phyloP scores from a whole-genome alignment of 73 alveolate genomes.

The Tetrahymena malaccensis region DNA sequence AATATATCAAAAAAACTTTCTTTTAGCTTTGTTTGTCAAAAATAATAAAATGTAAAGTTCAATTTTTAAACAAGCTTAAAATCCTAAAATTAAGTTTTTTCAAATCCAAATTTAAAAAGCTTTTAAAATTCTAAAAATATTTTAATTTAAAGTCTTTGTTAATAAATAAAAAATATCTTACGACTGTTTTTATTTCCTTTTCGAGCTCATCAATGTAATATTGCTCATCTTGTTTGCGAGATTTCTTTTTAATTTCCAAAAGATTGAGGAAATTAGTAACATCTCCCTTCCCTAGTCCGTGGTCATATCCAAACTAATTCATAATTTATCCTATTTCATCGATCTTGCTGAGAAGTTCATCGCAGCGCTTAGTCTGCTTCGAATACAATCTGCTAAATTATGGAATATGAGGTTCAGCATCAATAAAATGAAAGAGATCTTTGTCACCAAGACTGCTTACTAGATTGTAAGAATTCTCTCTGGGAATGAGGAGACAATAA shows the following conservation, averaged over 20 bases:
- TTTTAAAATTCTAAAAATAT: background rate
- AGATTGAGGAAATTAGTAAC: background rate
- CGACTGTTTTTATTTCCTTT: background rate
- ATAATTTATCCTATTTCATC: conserved; percentile 5
- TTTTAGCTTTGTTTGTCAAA: too few relatives aligned
- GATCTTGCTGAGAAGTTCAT: conserved; percentile 5
- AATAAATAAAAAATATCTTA: background rate
- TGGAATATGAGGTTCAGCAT: background rate
- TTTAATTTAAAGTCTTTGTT: background rate
- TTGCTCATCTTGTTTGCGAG: conserved; percentile 3
- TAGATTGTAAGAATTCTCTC: conserved; percentile 23
- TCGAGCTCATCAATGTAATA: conserved; percentile 21
- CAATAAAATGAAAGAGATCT: conserved; percentile 12
- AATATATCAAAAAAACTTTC: too few relatives aligned
- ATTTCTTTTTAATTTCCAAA: background rate
- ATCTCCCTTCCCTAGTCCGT: conserved; percentile 9
- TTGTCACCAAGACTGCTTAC: conserved; percentile 14
- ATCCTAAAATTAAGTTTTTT: too few relatives aligned
- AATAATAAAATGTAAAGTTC: too few relatives aligned
- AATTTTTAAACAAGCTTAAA: too few relatives aligned
- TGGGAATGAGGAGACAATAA: conserved; percentile 26
- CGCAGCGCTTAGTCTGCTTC: conserved; percentile 10
- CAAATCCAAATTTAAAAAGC: background rate
- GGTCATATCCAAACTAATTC: conserved; percentile 4
- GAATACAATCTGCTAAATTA: background rate